Base-by-base conservation (phyloP, 495 filamentous ascomycete genomes). In the Hypoxylon cercidicola region DNA sequence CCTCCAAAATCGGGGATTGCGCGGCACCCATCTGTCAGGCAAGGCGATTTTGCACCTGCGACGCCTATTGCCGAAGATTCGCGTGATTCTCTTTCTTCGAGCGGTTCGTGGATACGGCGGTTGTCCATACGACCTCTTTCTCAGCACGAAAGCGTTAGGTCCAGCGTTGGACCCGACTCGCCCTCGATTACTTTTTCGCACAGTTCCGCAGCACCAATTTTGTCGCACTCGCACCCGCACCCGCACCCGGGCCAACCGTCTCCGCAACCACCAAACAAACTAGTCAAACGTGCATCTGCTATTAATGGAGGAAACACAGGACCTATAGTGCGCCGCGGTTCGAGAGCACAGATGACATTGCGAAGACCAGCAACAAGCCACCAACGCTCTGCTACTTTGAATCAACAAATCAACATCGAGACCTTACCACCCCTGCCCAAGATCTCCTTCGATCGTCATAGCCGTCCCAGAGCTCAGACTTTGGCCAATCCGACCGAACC, bases 331-430 rank as follows among this genome's bases (percentile, higher is more conserved):
- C 74, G 76, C 56, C 75, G 74, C 54, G 68, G 77, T 44, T 85
- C 85, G 3, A 83, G 69, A 43, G 79, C 86, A 15, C 81, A 86
- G 62, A 72, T 87, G 52, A 84, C 83, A 4, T 78, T 93, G 47
- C 85, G 90, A 55, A 82, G 92, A 70, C 93, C 93, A 18, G 93
- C 90, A 15, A 96, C 93, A 15, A 96, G 92, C 74, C 89, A 96
- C 76, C 93, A 96, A 74, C 82, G 92, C 58, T 89, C 90, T 2
- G 89, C 88, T 15, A 90, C 88, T 1, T 76, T 91, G 37, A 84
- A 87, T 58, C 69, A 74, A 21, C 82, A 88, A 37, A 77, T 82
- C 37, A 66, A 68, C 20, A 21, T 39, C 32, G 66, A 72, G 64
- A 66, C 30, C 51, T 68, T 62, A 54, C 66, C 45, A 39, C 64